Evolutionary conservation across 1,284 basidiomycete species (phyloP).

Genomic region (Sanguinoderma infundibulare): DNA sequence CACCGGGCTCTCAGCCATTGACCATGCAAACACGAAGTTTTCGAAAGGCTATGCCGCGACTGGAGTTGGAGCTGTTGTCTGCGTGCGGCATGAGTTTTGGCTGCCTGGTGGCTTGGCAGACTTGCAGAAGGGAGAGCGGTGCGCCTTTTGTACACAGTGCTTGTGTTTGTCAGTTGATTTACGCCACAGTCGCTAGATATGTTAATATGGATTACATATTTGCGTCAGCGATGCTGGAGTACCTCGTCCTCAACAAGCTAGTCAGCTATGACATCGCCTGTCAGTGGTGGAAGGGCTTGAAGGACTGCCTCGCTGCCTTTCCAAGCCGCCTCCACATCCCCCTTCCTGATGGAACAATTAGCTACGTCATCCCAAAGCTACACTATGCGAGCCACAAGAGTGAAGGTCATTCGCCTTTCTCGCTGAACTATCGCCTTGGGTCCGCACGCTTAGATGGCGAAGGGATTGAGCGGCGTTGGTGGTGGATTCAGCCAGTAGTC

Average conservation of each 20-base stretch:
- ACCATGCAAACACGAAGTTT: constrained; percentile 21
- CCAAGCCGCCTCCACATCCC: constrained; percentile 6
- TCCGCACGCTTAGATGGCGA: constrained; percentile 33
- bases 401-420: constrained; percentile 22
- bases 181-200: constrained; percentile 25
- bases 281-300: constrained; percentile 24
- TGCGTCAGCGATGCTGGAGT: constrained; percentile 8
- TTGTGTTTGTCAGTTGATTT: background rate
- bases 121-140: constrained; percentile 24
- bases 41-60: constrained; percentile 25
- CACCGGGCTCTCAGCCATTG: constrained; percentile 20
- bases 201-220: constrained; percentile 32
- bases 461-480: constrained; percentile 33
- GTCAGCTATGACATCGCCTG: constrained; percentile 31
- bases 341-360: constrained; percentile 2
- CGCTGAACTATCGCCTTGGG: constrained; percentile 21
- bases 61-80: constrained; percentile 27
- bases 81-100: constrained; percentile 28
- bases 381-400: constrained; percentile 24
- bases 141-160: background rate
- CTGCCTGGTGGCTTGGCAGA: constrained; percentile 16
- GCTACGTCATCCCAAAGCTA: constrained; percentile 26
- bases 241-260: background rate
- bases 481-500: constrained; percentile 24
- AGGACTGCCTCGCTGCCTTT: constrained; percentile 9